A percentile compares a stretch with the other conserved stretches of the same genome.
These are phyloP conservation scores for Cercospora brassicicola DNA, from an alignment of 2,329 filamentous ascomycete genomes.

Conservation along the genomic window DNA sequence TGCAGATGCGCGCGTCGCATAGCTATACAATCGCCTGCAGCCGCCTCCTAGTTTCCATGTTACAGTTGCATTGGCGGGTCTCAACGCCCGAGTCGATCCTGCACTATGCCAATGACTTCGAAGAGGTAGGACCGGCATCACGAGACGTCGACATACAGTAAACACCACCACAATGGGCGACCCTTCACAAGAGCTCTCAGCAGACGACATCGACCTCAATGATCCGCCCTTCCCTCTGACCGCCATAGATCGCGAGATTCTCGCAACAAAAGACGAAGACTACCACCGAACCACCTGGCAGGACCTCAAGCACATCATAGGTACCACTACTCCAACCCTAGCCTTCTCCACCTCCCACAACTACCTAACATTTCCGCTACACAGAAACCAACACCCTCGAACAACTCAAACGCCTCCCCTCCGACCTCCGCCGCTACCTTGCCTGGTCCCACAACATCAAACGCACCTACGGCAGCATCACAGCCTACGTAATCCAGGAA, in stretches of 20 bases:
- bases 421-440: constrained; percentile 60
- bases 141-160: neutral
- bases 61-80: neutral
- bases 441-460: constrained; percentile 59
- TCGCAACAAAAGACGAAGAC: constrained; percentile 55
- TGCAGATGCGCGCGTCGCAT: neutral
- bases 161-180: constrained; percentile 18
- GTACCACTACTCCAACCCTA: too few species aligned
- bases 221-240: constrained; percentile 51
- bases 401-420: constrained; percentile 59
- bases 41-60: neutral
- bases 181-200: constrained; percentile 12
- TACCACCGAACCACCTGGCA: constrained; percentile 55
- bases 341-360: too few species aligned
- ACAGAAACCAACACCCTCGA: constrained; percentile 54
- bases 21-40: neutral
- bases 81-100: constrained; percentile 3
- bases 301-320: constrained; percentile 54
- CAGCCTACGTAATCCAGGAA: constrained; percentile 56
- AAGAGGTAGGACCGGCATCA: neutral
- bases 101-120: neutral
- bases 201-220: constrained; percentile 36
- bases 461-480: constrained; percentile 56
- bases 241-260: constrained; percentile 50
- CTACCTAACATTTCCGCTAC: neutral